Base-by-base conservation (phyloP, 2,329 filamentous ascomycete species). In the Diaporthe ampelina region DNA sequence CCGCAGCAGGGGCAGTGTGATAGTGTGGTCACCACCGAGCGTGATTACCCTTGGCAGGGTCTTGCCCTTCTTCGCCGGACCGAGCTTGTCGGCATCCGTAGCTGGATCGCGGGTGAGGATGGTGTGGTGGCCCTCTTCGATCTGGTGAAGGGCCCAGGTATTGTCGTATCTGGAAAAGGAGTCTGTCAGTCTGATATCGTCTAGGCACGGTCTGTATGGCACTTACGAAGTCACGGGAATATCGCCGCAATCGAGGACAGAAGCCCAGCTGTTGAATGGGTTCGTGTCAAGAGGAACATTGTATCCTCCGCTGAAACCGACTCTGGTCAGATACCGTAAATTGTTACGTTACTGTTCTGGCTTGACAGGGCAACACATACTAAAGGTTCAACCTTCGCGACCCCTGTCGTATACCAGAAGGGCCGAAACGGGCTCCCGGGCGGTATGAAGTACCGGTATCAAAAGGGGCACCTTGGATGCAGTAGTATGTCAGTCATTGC, bases 391-490 rank as follows among this genome's bases (percentile, higher is more conserved):
- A 89, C 78, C 94, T 90, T 80, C 94, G 92, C 81, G 94, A 96
- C 84, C 94, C 94, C 87, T 97, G 94, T 81, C 94, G 91, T 79
- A 97, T 96, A 63, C 94, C 94, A 43, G 92, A 94, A 13, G 95
- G 94, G 0, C 94, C 94, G 78, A 97, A 97, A 48, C 94, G 90
- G 75, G 94, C 94, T 77, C 94, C 94, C 4, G 94, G 94, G 69
- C 94, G 87, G 84, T 97, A 97, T 0, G 94, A 95, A 35, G 94
- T 97, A 70, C 94, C 94, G 0, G 94, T 96, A 81, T 97, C 94
- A 78, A 97, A 97, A 0, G 94, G 94, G 54, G 94, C 94, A 57
- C 93, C 92, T 94, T 26, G 17, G 1, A 10, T 9, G 9, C 17
- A 24, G 3, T 4, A 7, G 57, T 2, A 29, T 8, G 32, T 74